A percentile compares a stretch with the other conserved stretches of the same genome.
Conservation (phyloP, 148 eudicot genomes). For the Silene latifolia region DNA sequence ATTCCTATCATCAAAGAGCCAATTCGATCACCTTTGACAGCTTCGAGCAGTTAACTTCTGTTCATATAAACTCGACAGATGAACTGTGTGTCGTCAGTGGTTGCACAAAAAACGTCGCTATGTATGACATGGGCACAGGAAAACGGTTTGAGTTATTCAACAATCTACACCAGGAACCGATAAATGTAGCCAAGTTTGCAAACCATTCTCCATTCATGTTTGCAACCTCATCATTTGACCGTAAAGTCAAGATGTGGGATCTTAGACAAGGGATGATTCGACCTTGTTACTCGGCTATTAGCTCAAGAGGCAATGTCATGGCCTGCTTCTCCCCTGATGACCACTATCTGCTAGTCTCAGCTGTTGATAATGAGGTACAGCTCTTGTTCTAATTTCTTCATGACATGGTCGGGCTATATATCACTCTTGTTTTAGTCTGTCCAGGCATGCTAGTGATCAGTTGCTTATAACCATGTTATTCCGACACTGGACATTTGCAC, state of each 20-base stretch:
- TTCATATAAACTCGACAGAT: conserved; percentile 78
- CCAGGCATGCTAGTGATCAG: too few relatives aligned
- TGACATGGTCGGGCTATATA: too few relatives aligned
- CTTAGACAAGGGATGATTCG: conserved; percentile 56
- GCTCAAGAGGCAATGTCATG: conserved; percentile 96
- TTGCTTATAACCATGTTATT: too few relatives aligned
- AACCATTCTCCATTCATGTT: conserved; percentile 74
- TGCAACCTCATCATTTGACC: conserved; percentile 90
- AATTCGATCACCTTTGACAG: conserved; percentile 41
- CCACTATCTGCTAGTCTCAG: conserved; percentile 83
- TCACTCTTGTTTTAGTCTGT: neutral
- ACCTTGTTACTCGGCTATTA: conserved; percentile 79
- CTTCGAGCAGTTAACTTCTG: conserved; percentile 66
- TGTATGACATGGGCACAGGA: conserved; percentile 78
- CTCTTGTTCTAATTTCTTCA: neutral
- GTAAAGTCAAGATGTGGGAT: conserved; percentile 95
- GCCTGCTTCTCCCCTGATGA: conserved; percentile 95
- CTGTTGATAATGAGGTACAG: conserved; percentile 90
- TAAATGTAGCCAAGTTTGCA: conserved; percentile 89
- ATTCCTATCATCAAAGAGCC: conserved; percentile 17
- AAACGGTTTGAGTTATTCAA: conserved; percentile 55
- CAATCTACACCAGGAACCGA: conserved; percentile 75
- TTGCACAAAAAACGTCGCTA: conserved; percentile 65
- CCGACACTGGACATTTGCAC: too few relatives aligned
- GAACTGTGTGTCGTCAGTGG: conserved; percentile 89